Percentiles rank a stretch among this genome's conserved stretches.
phyloP scores from a whole-genome alignment of 2,329 filamentous ascomycete genomes.

The Trichophyton verrucosum region DNA sequence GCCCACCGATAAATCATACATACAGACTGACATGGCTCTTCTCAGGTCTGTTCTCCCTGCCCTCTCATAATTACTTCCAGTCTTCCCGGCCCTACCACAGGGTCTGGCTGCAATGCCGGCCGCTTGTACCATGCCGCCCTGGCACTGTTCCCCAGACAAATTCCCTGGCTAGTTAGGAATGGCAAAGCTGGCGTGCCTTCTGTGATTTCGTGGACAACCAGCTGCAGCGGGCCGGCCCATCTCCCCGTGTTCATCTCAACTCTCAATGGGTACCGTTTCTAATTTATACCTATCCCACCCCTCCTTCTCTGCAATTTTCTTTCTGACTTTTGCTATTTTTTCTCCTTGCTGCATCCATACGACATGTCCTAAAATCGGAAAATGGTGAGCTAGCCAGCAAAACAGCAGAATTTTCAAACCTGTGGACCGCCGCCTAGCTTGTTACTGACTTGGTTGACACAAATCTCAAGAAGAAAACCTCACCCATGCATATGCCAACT shows the following conservation, averaged over 20 bases:
- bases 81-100: constrained; percentile 3
- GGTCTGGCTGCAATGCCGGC: constrained; percentile 2
- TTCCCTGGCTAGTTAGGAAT: constrained; percentile 10
- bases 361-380: not conserved
- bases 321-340: constrained; percentile 5
- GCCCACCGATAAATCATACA: not conserved
- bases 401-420: constrained; percentile 3
- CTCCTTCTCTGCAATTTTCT: not conserved
- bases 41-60: not conserved
- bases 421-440: not conserved
- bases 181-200: constrained; percentile 1
- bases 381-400: not conserved
- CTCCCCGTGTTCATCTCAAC: constrained; percentile 11
- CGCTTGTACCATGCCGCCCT: constrained; percentile 1
- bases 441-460: constrained; percentile 9
- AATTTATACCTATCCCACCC: not conserved
- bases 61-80: constrained; percentile 1
- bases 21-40: not conserved
- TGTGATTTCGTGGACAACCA: constrained; percentile 11
- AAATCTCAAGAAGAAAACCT: constrained; percentile 28
- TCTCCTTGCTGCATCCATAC: constrained; percentile 2
- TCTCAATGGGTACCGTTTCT: not conserved
- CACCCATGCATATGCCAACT: constrained; percentile 26
- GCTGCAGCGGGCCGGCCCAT: constrained; percentile 37
- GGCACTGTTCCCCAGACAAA: constrained; percentile 13